Base-by-base conservation (phyloP, 257 asterid genomes). In the Echium plantagineum region DNA sequence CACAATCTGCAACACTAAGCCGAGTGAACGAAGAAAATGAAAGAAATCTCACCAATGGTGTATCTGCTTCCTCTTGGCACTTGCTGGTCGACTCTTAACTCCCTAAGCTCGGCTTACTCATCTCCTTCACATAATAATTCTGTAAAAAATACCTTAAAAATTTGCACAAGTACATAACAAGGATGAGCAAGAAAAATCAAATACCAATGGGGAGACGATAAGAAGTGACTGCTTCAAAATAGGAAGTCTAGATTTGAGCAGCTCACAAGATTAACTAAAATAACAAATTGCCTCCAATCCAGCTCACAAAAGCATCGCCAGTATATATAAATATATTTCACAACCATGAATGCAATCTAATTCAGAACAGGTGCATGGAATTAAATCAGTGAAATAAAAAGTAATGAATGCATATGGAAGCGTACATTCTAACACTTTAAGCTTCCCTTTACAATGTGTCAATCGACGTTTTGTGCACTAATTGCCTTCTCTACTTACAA, bases 401-500 rank as follows among this genome's bases (percentile, higher is more conserved):
- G 32, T 1, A 10, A 35, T 8, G 13, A 1, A 35, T 35, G 47
- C 13, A 35, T 35, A 3, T 35, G 46, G 10, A 35, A 35, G 15
- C 47, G 15, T 35, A 35, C 47, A 35, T 35, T 24, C 47, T 3
- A 35, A 35, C 6, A 35, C 13, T 42, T 42, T 7, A 42, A 42
- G 49, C 10, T 42, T 35, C 46, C 12, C 16, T 13, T 13, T 0
- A 42, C 49, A 42, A 42, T 42, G 49, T 2, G 17, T 42, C 49
- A 42, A 9, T 42, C 49, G 15, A 13, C 49, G 5, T 42, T 42
- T 49, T 28, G 10, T 51, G 59, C 63, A 55, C 74, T 69, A 71
- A 46, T 55, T 68, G 35, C 77, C 78, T 35, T 80, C 85, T 61
- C 87, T 62, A 48, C 55, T 74, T 57, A 86, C 81, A 3, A 69